phyloP scores from a whole-genome alignment of 2,329 filamentous ascomycete species.

The Aureobasidium pullulans region DNA sequence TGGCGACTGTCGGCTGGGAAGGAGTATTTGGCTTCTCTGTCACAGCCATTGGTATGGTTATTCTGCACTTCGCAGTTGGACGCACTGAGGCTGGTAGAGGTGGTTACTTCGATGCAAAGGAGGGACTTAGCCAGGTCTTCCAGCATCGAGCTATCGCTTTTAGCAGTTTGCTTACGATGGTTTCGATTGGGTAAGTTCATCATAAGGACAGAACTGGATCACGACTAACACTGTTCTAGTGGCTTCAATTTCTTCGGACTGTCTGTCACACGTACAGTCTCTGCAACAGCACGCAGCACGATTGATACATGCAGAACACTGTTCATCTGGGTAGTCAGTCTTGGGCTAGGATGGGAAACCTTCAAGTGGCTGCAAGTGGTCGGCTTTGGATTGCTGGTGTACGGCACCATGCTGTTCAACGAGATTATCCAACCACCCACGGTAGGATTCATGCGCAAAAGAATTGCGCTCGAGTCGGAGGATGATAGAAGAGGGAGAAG shows the following conservation, averaged over 20 bases:
- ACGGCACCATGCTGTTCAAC: slow-evolving; percentile 95
- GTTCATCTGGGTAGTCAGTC: slow-evolving; percentile 95
- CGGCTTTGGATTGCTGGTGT: slow-evolving; percentile 84
- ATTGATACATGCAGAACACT: slow-evolving; percentile 96
- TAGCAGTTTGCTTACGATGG: slow-evolving; percentile 86
- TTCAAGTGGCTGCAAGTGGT: slow-evolving; percentile 96
- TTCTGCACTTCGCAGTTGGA: slow-evolving; percentile 72
- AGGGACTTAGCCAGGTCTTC: slow-evolving; percentile 76
- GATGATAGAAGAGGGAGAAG: neutral
- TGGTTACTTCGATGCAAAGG: slow-evolving; percentile 84
- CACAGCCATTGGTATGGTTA: slow-evolving; percentile 69
- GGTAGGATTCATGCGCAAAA: slow-evolving; percentile 8
- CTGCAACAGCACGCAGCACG: slow-evolving; percentile 85
- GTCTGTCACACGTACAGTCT: slow-evolving; percentile 81
- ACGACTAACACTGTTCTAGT: slow-evolving; percentile 38
- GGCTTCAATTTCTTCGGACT: slow-evolving; percentile 99
- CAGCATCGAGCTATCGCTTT: slow-evolving; percentile 62
- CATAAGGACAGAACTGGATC: neutral
- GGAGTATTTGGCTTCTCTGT: slow-evolving; percentile 81
- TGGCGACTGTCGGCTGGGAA: slow-evolving; percentile 93
- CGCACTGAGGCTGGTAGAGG: slow-evolving; percentile 63
- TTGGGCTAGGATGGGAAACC: slow-evolving; percentile 89
- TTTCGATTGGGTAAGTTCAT: slow-evolving; percentile 78
- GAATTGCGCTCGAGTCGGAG: slow-evolving; percentile 2
- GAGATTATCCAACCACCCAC: slow-evolving; percentile 37